Percentiles rank a stretch among this genome's conserved stretches.
phyloP scores from a whole-genome alignment of 2,329 filamentous ascomycete species.

The Colletotrichum sp. region DNA sequence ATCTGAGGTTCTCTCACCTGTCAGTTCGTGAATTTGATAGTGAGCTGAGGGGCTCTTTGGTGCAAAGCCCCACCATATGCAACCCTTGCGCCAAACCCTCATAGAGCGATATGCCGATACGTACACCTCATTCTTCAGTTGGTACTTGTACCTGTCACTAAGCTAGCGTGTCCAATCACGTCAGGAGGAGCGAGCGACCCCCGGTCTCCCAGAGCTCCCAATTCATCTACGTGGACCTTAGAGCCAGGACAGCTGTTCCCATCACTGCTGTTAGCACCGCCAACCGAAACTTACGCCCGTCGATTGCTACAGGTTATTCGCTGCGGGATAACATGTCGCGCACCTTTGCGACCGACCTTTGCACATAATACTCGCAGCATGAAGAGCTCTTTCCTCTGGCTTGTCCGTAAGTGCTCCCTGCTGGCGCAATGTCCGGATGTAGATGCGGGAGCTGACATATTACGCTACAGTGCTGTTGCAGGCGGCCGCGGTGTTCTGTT shows the following conservation, averaged over 20 bases:
- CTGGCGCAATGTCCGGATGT: not conserved
- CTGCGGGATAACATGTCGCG: slow-evolving; percentile 22
- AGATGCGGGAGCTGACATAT: slow-evolving; percentile 8
- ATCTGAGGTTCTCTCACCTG: not conserved
- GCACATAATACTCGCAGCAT: slow-evolving; percentile 43
- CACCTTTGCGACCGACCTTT: slow-evolving; percentile 21
- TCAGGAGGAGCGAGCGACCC: not conserved
- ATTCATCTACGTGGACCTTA: slow-evolving; percentile 21
- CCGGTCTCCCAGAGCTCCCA: not conserved
- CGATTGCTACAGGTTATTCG: not conserved
- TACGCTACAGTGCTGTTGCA: slow-evolving; percentile 51
- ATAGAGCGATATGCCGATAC: not conserved
- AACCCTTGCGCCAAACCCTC: not conserved
- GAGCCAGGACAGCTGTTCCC: slow-evolving; percentile 22
- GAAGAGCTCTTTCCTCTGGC: slow-evolving; percentile 44
- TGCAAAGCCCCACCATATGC: slow-evolving; percentile 4
- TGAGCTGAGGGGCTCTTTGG: not conserved
- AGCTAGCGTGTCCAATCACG: slow-evolving; percentile 1
- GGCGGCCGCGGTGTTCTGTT: slow-evolving; percentile 40
- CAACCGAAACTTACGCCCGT: not conserved
- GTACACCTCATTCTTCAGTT: not conserved
- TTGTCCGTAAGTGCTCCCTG: slow-evolving; percentile 43
- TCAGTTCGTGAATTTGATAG: not conserved
- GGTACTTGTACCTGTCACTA: not conserved
- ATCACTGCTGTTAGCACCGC: not conserved